These are phyloP conservation scores for Xerocomus amazonicus DNA, from an alignment of 1,284 basidiomycete genomes.

Conservation along the genomic window DNA sequence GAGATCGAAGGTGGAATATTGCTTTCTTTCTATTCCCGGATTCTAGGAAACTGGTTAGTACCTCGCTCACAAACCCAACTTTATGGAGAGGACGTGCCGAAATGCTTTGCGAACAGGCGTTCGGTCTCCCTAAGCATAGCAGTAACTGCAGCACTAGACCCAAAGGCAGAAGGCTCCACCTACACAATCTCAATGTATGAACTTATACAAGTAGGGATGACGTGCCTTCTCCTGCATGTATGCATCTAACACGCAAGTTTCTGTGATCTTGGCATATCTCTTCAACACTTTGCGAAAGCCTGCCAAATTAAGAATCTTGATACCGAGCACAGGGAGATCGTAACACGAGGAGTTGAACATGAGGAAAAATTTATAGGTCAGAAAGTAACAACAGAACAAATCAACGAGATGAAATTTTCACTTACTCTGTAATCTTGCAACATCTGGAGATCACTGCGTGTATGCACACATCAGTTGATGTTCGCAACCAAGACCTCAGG, in stretches of 20 bases:
- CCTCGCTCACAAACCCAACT: background rate
- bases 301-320: conserved; percentile 81
- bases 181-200: conserved; percentile 22
- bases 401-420: no score
- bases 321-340: background rate
- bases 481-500: no score
- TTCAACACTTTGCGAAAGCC: conserved; percentile 91
- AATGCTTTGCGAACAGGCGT: conserved; percentile 66
- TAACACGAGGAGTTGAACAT: no score
- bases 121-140: conserved; percentile 74
- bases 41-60: conserved; percentile 44
- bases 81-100: conserved; percentile 49
- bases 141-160: conserved; percentile 59
- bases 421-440: no score
- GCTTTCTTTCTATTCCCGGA: conserved; percentile 84
- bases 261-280: conserved; percentile 89
- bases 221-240: conserved; percentile 76
- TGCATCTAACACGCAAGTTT: conserved; percentile 60
- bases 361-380: no score
- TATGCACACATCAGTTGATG: no score
- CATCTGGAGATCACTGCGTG: no score
- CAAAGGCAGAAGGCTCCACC: conserved; percentile 63
- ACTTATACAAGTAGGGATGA: background rate
- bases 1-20: conserved; percentile 61
- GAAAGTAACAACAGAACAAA: no score